Evolutionary conservation across 306 rosid genomes (phyloP), one percentile per base, ranked within the genome.

Genomic region (Ochetophila trinervis): DNA sequence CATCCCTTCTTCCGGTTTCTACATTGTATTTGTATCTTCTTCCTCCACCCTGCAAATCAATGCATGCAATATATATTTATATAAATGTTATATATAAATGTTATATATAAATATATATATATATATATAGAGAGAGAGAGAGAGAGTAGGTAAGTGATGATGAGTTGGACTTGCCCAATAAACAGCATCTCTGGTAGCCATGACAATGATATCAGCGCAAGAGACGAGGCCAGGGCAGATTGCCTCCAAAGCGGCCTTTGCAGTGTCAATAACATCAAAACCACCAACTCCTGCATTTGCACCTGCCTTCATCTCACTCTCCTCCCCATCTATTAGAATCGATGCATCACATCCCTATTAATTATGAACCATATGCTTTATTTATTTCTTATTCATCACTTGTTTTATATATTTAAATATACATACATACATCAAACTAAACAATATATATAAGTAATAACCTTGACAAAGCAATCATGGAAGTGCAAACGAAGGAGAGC

Each of bases 341-440:
- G 80, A 81, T 5, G 86, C 86, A 36, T 81, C 86, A 45, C 86
- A 81, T 57, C 83, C 86, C 86, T 81, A 37, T 8, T 37, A 37
- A 14, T 12, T 6, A 47, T 7, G 21, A 20, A 17, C 17, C 17
- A 4, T 58, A 58, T 32, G 19, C 8, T 2, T 37, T 37, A 37
- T 5, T 37, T 37, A 37, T 11, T 37, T 37, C 2, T 1, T 9
- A 3, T 15, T 49, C 3, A 2, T 16, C 7, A 16, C n/a, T n/a
- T n/a, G 6, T 1, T 20, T 2, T 15, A 13, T 3, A 5, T 8
- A 16, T 3, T 49, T 24, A 7, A 27, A 16, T 19, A 50, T 0
- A 45, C 1, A 17, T 37, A 5, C 37, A 23, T 4, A 30, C 4
- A 37, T 4, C 5, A 17, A 20, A 23, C 24, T 10, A 37, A 4